Conservation (phyloP, 1,139 yeast species). For the Scheffersomyces quercinus region DNA sequence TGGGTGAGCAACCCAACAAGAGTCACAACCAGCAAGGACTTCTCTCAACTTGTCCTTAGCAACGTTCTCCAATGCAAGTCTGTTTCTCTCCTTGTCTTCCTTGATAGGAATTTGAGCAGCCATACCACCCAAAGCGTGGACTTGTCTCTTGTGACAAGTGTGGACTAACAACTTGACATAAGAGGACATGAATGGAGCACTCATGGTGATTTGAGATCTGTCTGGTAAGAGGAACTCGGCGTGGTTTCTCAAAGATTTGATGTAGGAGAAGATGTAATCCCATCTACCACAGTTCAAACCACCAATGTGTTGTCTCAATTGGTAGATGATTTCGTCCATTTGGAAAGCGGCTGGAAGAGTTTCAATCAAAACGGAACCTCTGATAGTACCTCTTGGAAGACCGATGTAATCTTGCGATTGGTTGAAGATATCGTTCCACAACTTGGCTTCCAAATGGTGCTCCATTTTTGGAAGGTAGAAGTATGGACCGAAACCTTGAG, state of each 20-base stretch:
- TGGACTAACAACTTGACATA: slow-evolving; percentile 27
- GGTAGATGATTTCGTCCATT: slow-evolving; percentile 32
- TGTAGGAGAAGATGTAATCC: slow-evolving; percentile 31
- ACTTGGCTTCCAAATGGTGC: slow-evolving; percentile 30
- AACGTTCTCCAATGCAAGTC: slow-evolving; percentile 26
- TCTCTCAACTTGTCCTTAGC: slow-evolving; percentile 49
- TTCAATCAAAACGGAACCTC: slow-evolving; percentile 32
- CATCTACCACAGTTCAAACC: slow-evolving; percentile 35
- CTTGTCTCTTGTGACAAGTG: slow-evolving; percentile 30
- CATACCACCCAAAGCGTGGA: slow-evolving; percentile 34
- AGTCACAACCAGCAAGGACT: slow-evolving; percentile 74
- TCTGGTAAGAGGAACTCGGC: slow-evolving; percentile 26
- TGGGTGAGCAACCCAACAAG: slow-evolving; percentile 85
- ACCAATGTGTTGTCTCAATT: slow-evolving; percentile 27
- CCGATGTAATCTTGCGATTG: slow-evolving; percentile 24
- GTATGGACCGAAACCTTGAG: slow-evolving; percentile 28
- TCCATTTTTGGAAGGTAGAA: slow-evolving; percentile 33
- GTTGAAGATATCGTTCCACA: slow-evolving; percentile 32
- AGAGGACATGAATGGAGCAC: slow-evolving; percentile 28
- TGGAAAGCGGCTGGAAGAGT: slow-evolving; percentile 33
- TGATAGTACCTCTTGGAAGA: slow-evolving; percentile 26
- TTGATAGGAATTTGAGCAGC: slow-evolving; percentile 34
- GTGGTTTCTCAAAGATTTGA: slow-evolving; percentile 26
- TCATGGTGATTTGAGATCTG: slow-evolving; percentile 28
- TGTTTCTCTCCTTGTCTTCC: slow-evolving; percentile 23